A percentile compares a stretch with the other conserved stretches of the same genome.
Conservation (phyloP, 805 yeast species). For the Ogataea wickerhamii region DNA sequence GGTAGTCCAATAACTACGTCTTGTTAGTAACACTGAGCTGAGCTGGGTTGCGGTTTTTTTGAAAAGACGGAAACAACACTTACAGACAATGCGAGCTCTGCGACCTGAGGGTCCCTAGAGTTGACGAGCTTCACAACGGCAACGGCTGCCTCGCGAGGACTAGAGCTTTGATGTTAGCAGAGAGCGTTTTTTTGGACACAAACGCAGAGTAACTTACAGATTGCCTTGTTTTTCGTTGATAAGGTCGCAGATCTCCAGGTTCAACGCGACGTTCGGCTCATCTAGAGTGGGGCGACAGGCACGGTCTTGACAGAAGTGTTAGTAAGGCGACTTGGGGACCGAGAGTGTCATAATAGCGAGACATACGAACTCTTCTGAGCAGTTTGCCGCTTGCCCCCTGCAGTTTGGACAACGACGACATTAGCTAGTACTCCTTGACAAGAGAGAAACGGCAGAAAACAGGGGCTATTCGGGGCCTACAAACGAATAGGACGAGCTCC, state of each 20-base stretch:
- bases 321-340: too few relatives aligned
- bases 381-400: conserved; percentile 37
- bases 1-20: conserved; percentile 60
- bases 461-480: too few relatives aligned
- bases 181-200: conserved; percentile 6
- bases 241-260: conserved; percentile 89
- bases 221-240: conserved; percentile 90
- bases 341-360: too few relatives aligned
- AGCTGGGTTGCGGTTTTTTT: too few relatives aligned
- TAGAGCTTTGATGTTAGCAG: conserved; percentile 9
- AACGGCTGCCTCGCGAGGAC: conserved; percentile 87
- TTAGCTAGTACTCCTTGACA: too few relatives aligned
- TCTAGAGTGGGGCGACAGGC: conserved; percentile 80
- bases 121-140: conserved; percentile 80
- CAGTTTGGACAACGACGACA: conserved; percentile 31
- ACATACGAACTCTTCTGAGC: conserved; percentile 36
- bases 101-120: conserved; percentile 77
- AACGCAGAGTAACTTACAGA: conserved; percentile 29
- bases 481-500: too few relatives aligned
- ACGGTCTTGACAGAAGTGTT: too few relatives aligned
- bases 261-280: conserved; percentile 87
- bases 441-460: too few relatives aligned
- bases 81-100: conserved; percentile 64
- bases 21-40: too few relatives aligned
- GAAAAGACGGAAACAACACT: too few relatives aligned